Percentiles rank a stretch among this genome's conserved stretches.
Conservation (phyloP, 495 filamentous ascomycete species). For the Saxophila tyrrhenica region DNA sequence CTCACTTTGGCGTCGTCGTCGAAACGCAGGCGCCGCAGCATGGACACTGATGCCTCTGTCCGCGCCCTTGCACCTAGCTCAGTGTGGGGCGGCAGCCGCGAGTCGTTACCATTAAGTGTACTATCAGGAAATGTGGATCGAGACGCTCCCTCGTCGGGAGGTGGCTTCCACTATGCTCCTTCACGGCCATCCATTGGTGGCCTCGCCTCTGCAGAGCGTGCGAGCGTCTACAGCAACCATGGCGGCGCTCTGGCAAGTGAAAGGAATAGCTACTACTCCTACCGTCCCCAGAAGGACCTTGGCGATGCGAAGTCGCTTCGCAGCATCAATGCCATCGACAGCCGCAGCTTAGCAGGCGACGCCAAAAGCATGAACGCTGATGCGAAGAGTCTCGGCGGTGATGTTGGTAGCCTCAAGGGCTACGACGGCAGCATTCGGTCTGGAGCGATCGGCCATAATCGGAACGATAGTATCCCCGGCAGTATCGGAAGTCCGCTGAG, state of each 20-base stretch:
- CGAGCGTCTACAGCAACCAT: conserved; percentile 71
- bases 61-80: conserved; percentile 86
- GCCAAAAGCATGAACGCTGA: conserved; percentile 17
- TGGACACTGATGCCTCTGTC: conserved; percentile 93
- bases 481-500: conserved; percentile 63
- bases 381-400: conserved; percentile 23
- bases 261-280: conserved; percentile 67
- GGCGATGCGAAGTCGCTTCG: conserved; percentile 16
- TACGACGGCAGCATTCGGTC: conserved; percentile 61
- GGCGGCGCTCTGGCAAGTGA: conserved; percentile 60
- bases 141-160: conserved; percentile 16
- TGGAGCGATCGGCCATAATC: conserved; percentile 59
- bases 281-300: conserved; percentile 37
- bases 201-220: conserved; percentile 60
- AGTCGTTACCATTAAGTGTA: conserved; percentile 79
- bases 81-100: conserved; percentile 77
- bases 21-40: conserved; percentile 76
- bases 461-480: conserved; percentile 71
- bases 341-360: conserved; percentile 27
- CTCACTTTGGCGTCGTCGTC: conserved; percentile 94
- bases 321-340: conserved; percentile 14
- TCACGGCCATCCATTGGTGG: conserved; percentile 43
- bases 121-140: conserved; percentile 64
- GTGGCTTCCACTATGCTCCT: conserved; percentile 38
- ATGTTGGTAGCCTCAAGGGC: conserved; percentile 58